Evolutionary conservation across 2,329 filamentous ascomycete species (phyloP).

Genomic region (Rutstroemia sydowiana): DNA sequence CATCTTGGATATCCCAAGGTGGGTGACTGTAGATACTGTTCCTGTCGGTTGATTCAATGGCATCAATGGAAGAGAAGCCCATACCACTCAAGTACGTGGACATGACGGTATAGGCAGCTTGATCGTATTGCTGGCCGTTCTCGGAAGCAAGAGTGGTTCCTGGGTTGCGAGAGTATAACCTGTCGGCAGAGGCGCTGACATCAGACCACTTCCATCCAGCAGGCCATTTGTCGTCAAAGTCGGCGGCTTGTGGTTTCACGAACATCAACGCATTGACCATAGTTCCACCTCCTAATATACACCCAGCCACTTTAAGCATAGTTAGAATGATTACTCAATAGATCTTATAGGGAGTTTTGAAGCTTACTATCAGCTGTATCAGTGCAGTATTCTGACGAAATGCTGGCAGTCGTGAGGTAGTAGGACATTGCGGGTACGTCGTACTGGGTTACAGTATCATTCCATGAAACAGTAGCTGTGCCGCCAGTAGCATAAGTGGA

Average conservation of each 20-base stretch:
- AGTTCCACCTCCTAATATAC: constrained; percentile 52
- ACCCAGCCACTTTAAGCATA: too few relatives aligned
- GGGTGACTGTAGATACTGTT: constrained; percentile 55
- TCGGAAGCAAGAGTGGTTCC: constrained; percentile 58
- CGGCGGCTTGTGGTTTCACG: constrained; percentile 54
- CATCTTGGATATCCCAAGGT: constrained; percentile 57
- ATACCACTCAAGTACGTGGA: constrained; percentile 42
- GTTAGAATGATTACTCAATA: too few relatives aligned
- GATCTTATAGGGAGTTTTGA: too few relatives aligned
- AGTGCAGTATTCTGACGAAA: constrained; percentile 31
- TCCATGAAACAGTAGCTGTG: constrained; percentile 6
- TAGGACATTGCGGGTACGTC: constrained; percentile 8
- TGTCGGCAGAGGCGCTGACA: constrained; percentile 49
- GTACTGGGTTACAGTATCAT: constrained; percentile 6
- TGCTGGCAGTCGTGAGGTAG: constrained; percentile 2
- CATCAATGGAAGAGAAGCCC: constrained; percentile 40
- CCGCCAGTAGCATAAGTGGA: constrained; percentile 8
- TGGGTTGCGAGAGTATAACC: constrained; percentile 60
- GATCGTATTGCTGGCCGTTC: constrained; percentile 58
- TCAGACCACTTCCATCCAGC: constrained; percentile 60
- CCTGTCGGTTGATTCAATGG: constrained; percentile 47
- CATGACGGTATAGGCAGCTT: constrained; percentile 56
- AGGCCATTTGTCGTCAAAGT: constrained; percentile 64
- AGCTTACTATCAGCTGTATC: constrained; percentile 49
- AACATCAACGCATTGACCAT: constrained; percentile 57